These are phyloP conservation scores for Mycena citricolor DNA, from an alignment of 1,284 basidiomycete species.

Conservation along the genomic window DNA sequence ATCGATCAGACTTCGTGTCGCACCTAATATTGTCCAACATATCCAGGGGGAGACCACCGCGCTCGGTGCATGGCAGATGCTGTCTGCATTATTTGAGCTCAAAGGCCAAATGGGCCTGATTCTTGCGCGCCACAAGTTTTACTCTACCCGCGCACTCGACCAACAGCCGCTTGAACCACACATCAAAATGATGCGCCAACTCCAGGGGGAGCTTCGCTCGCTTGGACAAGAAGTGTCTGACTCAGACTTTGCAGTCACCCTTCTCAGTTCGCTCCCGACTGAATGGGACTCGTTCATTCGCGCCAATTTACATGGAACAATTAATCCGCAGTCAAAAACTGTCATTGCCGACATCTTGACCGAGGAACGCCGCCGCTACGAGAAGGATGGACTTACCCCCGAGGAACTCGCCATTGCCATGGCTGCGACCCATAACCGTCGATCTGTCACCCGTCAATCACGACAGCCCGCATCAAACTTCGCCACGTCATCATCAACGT, in stretches of 20 bases:
- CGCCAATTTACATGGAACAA: neutral
- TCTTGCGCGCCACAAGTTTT: neutral
- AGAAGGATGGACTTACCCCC: too few species aligned
- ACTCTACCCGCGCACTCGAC: constrained; percentile 1
- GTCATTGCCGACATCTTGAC: neutral
- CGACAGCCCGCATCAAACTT: too few species aligned
- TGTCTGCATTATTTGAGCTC: neutral
- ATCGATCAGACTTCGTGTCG: neutral
- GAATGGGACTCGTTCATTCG: constrained; percentile 21
- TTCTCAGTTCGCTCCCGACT: constrained; percentile 17
- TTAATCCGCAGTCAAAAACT: neutral
- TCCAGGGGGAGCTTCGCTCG: constrained; percentile 1
- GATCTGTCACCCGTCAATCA: too few species aligned
- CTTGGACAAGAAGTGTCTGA: neutral
- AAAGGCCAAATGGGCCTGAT: neutral
- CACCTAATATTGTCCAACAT: neutral
- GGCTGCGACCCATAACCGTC: too few species aligned
- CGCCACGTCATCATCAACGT: too few species aligned
- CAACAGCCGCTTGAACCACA: neutral
- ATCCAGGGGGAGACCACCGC: neutral
- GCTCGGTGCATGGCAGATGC: constrained; percentile 1
- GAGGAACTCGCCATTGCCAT: too few species aligned
- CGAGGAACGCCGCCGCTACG: constrained; percentile 2
- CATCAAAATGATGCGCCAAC: neutral
- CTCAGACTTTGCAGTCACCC: neutral